Conservation (phyloP, 495 filamentous ascomycete genomes). For the Aspergillus olivimuriae region DNA sequence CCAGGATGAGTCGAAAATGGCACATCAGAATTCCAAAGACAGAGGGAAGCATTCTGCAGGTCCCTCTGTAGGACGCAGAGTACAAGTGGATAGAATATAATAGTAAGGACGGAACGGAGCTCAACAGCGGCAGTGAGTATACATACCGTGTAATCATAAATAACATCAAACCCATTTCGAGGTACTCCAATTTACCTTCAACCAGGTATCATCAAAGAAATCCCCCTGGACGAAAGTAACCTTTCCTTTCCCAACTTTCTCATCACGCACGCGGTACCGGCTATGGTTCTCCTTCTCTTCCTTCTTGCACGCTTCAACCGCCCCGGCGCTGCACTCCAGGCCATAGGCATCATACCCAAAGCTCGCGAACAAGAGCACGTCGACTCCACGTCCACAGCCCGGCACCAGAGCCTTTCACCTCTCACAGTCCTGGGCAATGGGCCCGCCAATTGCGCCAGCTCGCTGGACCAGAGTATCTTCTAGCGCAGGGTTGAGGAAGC, state of each 20-base stretch:
- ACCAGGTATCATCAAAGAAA: constrained; percentile 59
- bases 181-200: constrained; percentile 23
- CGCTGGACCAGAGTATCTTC: constrained; percentile 44
- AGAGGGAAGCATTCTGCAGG: constrained; percentile 9
- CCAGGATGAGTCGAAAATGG: too few relatives aligned
- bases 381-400: constrained; percentile 64
- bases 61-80: constrained; percentile 7
- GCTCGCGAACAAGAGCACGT: constrained; percentile 53
- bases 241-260: constrained; percentile 35
- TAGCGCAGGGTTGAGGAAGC: constrained; percentile 52
- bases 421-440: constrained; percentile 4
- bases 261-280: constrained; percentile 35
- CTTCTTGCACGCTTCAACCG: constrained; percentile 41
- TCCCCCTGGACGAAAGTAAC: constrained; percentile 52
- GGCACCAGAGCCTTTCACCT: constrained; percentile 44
- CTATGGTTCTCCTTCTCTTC: constrained; percentile 21
- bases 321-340: constrained; percentile 50
- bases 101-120: constrained; percentile 4
- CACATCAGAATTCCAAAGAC: too few relatives aligned
- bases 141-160: constrained; percentile 70
- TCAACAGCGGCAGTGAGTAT: too few relatives aligned
- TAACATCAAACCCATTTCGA: constrained; percentile 50
- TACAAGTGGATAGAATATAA: constrained; percentile 6
- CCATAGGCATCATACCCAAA: constrained; percentile 62
- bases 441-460: constrained; percentile 30